Percentiles rank a stretch among this genome's conserved stretches.
Evolutionary conservation across 2,329 filamentous ascomycete genomes (phyloP).

Genomic region (Colletotrichum higginsianum): DNA sequence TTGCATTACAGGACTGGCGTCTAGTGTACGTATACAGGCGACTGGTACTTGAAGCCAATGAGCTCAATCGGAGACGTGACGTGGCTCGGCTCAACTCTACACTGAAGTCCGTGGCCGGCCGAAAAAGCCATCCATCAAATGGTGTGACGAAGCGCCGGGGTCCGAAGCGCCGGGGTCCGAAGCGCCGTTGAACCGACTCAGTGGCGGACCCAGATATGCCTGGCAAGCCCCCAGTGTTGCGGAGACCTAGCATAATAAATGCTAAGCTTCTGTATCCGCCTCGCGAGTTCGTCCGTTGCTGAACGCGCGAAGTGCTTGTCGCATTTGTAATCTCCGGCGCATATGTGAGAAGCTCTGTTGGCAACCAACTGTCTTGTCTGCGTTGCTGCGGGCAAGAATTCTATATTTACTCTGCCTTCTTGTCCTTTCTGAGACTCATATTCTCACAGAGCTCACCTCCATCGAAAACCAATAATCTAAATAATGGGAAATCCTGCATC

Average conservation of each 20-base stretch:
- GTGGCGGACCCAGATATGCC: no score
- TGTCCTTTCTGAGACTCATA: no score
- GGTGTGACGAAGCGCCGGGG: background rate
- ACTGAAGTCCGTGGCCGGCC: slow-evolving; percentile 8
- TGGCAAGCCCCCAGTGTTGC: no score
- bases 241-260: no score
- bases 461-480: no score
- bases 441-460: no score
- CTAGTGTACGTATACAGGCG: no score
- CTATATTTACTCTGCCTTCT: background rate
- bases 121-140: background rate
- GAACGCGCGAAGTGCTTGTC: background rate
- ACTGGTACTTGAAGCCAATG: no score
- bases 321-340: background rate
- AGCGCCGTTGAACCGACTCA: no score
- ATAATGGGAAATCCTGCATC: background rate
- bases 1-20: background rate
- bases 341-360: background rate
- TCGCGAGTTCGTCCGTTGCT: background rate
- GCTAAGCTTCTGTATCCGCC: no score
- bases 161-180: background rate
- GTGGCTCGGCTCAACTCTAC: background rate
- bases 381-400: background rate
- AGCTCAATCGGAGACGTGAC: no score
- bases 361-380: background rate